These are phyloP conservation scores for Candida maris DNA, from an alignment of 805 yeast genomes.

Conservation along the genomic window DNA sequence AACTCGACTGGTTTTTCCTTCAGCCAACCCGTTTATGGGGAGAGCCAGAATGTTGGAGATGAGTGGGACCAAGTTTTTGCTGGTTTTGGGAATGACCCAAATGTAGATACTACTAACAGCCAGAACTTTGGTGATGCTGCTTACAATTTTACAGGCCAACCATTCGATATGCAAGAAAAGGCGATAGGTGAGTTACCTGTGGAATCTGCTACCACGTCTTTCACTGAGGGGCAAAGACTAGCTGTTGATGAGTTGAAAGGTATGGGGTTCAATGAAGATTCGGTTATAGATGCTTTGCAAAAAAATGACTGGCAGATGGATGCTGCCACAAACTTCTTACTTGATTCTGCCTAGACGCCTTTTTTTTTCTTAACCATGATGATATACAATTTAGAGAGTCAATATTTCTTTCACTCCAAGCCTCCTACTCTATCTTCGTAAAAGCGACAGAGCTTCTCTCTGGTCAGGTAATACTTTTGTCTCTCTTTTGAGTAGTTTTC, in stretches of 20 bases:
- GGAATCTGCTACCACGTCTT: constrained; percentile 7
- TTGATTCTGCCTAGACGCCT: constrained; percentile 57
- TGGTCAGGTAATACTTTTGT: constrained; percentile 39
- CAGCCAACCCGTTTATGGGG: constrained; percentile 11
- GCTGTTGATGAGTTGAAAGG: constrained; percentile 78
- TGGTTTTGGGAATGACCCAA: constrained; percentile 65
- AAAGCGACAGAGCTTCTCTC: constrained; percentile 47
- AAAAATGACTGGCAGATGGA: constrained; percentile 71
- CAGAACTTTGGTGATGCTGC: constrained; percentile 19
- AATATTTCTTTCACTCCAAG: constrained; percentile 8
- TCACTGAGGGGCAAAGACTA: constrained; percentile 31
- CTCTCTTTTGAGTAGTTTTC: constrained; percentile 39
- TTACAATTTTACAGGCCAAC: constrained; percentile 12
- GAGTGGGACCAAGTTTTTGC: constrained; percentile 96
- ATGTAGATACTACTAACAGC: constrained; percentile 14
- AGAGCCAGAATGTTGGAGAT: constrained; percentile 43
- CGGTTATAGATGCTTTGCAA: constrained; percentile 65
- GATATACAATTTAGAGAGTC: not conserved
- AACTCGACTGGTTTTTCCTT: constrained; percentile 27
- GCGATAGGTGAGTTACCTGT: not conserved
- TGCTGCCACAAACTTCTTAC: constrained; percentile 79
- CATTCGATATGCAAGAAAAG: constrained; percentile 1
- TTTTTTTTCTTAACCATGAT: not conserved
- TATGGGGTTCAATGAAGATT: constrained; percentile 78
- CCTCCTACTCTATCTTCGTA: constrained; percentile 40